These are phyloP conservation scores for Corrigiola litoralis DNA, from an alignment of 179 eudicot species.

Conservation along the genomic window DNA sequence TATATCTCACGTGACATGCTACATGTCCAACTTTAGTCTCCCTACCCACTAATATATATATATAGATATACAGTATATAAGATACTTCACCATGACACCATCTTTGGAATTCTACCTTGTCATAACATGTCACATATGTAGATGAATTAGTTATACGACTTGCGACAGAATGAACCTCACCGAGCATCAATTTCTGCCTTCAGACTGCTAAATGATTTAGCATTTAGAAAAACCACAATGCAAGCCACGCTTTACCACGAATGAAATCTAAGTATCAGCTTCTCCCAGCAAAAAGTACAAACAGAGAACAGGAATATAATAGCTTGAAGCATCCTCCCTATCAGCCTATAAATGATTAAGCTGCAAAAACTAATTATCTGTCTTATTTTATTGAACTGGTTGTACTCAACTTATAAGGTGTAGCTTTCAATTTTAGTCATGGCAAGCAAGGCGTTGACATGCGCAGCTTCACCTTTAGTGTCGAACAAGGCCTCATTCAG, in stretches of 20 bases:
- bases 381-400: neutral
- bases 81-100: too few species aligned
- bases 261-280: slow-evolving; percentile 8
- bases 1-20: too few species aligned
- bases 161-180: too few species aligned
- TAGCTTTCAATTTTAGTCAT: neutral
- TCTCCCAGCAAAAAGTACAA: neutral
- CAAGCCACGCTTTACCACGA: slow-evolving; percentile 1
- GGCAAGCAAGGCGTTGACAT: slow-evolving; percentile 18
- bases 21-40: too few species aligned
- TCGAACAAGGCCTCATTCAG: slow-evolving; percentile 7
- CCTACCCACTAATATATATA: too few species aligned
- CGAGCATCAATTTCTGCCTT: too few species aligned
- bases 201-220: too few species aligned
- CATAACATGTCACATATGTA: too few species aligned
- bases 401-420: neutral
- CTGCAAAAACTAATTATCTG: neutral
- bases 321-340: neutral
- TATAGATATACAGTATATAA: too few species aligned
- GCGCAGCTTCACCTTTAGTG: slow-evolving; percentile 13
- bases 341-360: neutral
- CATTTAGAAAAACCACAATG: slow-evolving; percentile 1
- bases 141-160: too few species aligned
- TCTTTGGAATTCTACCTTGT: too few species aligned
- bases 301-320: neutral